Base-by-base conservation (phyloP, 306 rosid species). In the Prosopis cineraria region DNA sequence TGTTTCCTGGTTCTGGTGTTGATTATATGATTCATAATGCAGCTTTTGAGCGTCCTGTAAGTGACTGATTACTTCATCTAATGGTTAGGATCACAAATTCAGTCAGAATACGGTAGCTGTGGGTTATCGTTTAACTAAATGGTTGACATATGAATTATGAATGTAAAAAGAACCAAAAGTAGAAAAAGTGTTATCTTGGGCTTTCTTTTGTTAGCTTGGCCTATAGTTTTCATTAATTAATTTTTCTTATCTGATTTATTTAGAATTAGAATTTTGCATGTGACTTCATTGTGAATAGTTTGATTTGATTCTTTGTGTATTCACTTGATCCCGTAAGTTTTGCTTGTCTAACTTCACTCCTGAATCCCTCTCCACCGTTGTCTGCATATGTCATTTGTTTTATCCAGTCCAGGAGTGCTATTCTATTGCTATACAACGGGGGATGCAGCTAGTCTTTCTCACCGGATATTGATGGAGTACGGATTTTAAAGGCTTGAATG, bases 1-100 rank as follows among this genome's bases (percentile, higher is more conserved):
- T 84, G 78, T 91, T 95, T 48, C 91, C 91, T 0, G 85, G 87
- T 79, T 81, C 86, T 55, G 98, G 98, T 72, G 90, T 91, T 80
- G 96, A 95, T 87, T 92, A 88, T 75, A 90, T 95, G 97, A 86
- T 95, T 77, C 98, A 95, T 68, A 95, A 92, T 88, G 97, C 98
- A 37, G 98, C 98, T 80, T 86, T 80, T 68, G 98, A 95, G 88
- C 97, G 98, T 73, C 98, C 98, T 43, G 97, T 95, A 81, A 88
- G 98, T 89, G 73, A 74, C 71, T 48, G 78, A 44, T 81, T 63
- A 31, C 85, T 66, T 67, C 78, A 72, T 77, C 40, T 27, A 45
- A 62, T 81, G 31, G 34, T 79, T 62, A 5, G 19, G 62, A 59
- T 76, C 29, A 33, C 65, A 31, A 60, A 60, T 69, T 50, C 44